Conservation (phyloP, 257 asterid genomes). For the Fraxinus quadrangulata region DNA sequence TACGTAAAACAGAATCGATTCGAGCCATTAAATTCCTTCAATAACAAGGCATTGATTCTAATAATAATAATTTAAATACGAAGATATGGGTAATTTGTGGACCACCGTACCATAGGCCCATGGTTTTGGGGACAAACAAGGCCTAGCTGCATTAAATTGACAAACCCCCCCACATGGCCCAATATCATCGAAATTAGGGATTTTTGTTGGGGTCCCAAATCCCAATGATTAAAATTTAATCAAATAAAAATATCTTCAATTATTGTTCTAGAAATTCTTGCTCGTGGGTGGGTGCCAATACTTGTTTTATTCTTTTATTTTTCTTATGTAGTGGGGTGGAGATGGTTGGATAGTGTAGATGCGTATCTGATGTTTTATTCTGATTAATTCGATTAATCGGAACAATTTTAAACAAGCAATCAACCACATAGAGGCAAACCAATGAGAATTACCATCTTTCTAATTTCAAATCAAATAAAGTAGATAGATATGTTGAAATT, state of each 20-base stretch:
- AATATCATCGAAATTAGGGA: constrained; percentile 42
- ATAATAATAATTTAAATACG: background rate
- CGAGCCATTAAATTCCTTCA: background rate
- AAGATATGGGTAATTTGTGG: background rate
- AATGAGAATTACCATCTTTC: background rate
- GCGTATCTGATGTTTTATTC: background rate
- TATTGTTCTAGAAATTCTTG: constrained; percentile 19
- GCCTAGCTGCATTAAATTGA: constrained; percentile 15
- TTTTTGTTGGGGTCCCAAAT: constrained; percentile 30
- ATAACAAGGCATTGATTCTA: background rate
- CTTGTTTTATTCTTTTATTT: background rate
- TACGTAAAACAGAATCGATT: no score
- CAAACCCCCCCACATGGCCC: constrained; percentile 44
- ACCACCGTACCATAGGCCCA: constrained; percentile 27
- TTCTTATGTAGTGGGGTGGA: background rate
- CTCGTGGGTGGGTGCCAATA: background rate
- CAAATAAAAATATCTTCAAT: background rate
- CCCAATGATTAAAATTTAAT: constrained; percentile 27
- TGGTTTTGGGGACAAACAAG: constrained; percentile 33
- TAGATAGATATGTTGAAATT: no score
- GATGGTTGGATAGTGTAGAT: no score
- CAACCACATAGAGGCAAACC: no score
- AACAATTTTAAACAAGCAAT: no score
- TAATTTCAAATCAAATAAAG: background rate
- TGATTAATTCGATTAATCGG: background rate